A percentile compares a stretch with the other conserved stretches of the same genome.
phyloP scores from a whole-genome alignment of 2,329 filamentous ascomycete species.

The Basipetospora chlamydospora region DNA sequence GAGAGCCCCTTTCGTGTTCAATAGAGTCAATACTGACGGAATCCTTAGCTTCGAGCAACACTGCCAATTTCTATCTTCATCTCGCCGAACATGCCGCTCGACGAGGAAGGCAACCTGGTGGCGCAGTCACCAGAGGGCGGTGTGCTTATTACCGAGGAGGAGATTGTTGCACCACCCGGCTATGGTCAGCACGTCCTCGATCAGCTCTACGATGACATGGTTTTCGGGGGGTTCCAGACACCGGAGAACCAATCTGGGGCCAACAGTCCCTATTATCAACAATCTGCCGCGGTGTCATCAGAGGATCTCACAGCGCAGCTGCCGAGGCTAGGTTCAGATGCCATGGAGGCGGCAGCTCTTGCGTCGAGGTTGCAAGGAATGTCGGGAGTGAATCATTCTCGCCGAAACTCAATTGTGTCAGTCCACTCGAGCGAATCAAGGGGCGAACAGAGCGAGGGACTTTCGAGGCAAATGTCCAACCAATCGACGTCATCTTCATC shows the following conservation, averaged over 20 bases:
- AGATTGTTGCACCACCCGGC: constrained; percentile 62
- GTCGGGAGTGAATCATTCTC: constrained; percentile 32
- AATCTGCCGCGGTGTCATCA: constrained; percentile 59
- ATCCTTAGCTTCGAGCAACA: constrained; percentile 64
- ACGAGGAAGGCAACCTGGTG: constrained; percentile 71
- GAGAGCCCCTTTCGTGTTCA: no score
- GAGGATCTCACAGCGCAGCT: constrained; percentile 49
- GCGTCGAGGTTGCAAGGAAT: constrained; percentile 59
- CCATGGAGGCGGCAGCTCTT: constrained; percentile 34
- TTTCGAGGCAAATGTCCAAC: constrained; percentile 1
- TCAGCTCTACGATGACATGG: constrained; percentile 77
- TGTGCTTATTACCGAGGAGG: constrained; percentile 20
- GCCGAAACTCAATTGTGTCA: constrained; percentile 21
- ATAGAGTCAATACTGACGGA: no score
- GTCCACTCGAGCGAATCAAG: constrained; percentile 7
- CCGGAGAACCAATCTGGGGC: constrained; percentile 57
- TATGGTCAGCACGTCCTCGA: constrained; percentile 87
- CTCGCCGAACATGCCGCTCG: constrained; percentile 79
- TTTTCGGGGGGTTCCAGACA: constrained; percentile 66
- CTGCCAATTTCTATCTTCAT: constrained; percentile 90
- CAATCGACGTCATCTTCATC: constrained; percentile 18
- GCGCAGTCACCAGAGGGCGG: constrained; percentile 24
- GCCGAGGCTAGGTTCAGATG: constrained; percentile 14
- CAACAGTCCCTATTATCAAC: constrained; percentile 63
- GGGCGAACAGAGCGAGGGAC: background rate